A percentile compares a stretch with the other conserved stretches of the same genome.
These are phyloP conservation scores for Kodamaea restingae DNA, from an alignment of 805 yeast species.

Conservation along the genomic window DNA sequence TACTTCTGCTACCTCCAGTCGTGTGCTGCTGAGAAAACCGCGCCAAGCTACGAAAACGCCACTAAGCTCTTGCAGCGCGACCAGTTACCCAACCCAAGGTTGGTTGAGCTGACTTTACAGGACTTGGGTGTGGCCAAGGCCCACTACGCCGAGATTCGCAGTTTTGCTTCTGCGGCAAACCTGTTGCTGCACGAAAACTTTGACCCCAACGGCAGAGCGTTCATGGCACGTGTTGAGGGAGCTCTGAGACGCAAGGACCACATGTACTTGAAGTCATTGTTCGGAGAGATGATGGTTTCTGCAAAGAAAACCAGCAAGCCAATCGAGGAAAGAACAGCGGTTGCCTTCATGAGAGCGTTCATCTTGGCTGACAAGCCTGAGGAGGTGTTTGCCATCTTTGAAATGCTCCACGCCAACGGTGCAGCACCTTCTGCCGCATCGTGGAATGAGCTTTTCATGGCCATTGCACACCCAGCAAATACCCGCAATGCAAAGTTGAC, in stretches of 20 bases:
- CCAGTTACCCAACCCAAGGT: slow-evolving; percentile 18
- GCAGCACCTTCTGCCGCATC: slow-evolving; percentile 40
- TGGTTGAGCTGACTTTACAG: slow-evolving; percentile 16
- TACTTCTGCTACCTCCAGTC: slow-evolving; percentile 34
- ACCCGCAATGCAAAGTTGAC: slow-evolving; percentile 16
- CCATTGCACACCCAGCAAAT: slow-evolving; percentile 38
- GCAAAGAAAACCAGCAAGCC: slow-evolving; percentile 23
- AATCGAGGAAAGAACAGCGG: slow-evolving; percentile 39
- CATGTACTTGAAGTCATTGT: slow-evolving; percentile 18
- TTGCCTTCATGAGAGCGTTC: slow-evolving; percentile 45
- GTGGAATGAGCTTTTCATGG: slow-evolving; percentile 59
- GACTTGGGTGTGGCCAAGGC: slow-evolving; percentile 12
- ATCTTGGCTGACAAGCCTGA: slow-evolving; percentile 31
- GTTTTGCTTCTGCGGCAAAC: slow-evolving; percentile 7
- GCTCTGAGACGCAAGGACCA: slow-evolving; percentile 18
- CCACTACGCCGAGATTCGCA: slow-evolving; percentile 7
- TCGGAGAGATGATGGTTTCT: slow-evolving; percentile 23
- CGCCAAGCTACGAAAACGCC: slow-evolving; percentile 23
- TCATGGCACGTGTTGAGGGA: slow-evolving; percentile 20
- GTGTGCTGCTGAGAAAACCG: slow-evolving; percentile 21
- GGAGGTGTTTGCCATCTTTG: slow-evolving; percentile 47
- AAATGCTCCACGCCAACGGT: slow-evolving; percentile 38
- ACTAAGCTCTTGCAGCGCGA: slow-evolving; percentile 25
- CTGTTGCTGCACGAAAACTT: slow-evolving; percentile 17
- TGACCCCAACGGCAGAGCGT: slow-evolving; percentile 32